Evolutionary conservation across 2,329 filamentous ascomycete genomes (phyloP).

Genomic region (Pyrenophora tritici-repentis): DNA sequence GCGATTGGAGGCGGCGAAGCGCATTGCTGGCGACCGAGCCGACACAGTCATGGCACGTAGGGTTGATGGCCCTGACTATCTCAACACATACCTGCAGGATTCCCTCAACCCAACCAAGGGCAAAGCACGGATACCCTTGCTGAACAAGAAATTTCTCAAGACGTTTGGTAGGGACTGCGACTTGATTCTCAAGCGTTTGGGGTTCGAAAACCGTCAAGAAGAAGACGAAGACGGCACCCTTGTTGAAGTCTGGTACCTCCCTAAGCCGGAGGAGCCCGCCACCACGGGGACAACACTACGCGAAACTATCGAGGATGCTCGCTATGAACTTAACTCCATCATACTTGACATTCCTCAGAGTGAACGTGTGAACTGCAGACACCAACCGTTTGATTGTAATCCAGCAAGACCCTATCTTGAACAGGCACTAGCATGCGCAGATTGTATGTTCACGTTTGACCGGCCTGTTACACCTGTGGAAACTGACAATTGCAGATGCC

Average conservation of each 20-base stretch:
- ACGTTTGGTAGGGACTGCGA: slow-evolving; percentile 67
- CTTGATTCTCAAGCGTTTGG: slow-evolving; percentile 61
- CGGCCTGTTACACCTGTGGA: not conserved
- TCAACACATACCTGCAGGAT: slow-evolving; percentile 66
- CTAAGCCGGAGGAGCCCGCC: slow-evolving; percentile 28
- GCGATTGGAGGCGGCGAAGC: slow-evolving; percentile 59
- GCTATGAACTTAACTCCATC: slow-evolving; percentile 61
- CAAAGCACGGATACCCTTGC: slow-evolving; percentile 60
- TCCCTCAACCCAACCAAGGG: slow-evolving; percentile 57
- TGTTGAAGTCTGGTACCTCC: slow-evolving; percentile 41
- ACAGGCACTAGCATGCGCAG: slow-evolving; percentile 42
- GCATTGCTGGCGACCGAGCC: slow-evolving; percentile 59
- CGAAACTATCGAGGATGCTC: slow-evolving; percentile 61
- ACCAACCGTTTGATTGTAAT: slow-evolving; percentile 37
- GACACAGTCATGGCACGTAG: slow-evolving; percentile 57
- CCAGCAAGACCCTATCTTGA: slow-evolving; percentile 50
- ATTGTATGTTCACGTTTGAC: slow-evolving; percentile 34
- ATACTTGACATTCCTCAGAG: slow-evolving; percentile 50
- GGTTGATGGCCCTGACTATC: slow-evolving; percentile 60
- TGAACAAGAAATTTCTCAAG: slow-evolving; percentile 68
- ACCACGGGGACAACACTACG: slow-evolving; percentile 31
- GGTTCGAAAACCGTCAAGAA: slow-evolving; percentile 54
- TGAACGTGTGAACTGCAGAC: slow-evolving; percentile 38
- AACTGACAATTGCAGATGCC: slow-evolving; percentile 29
- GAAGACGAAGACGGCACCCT: slow-evolving; percentile 41